Conservation (phyloP, 805 yeast genomes). For the Candida gorgasii region DNA sequence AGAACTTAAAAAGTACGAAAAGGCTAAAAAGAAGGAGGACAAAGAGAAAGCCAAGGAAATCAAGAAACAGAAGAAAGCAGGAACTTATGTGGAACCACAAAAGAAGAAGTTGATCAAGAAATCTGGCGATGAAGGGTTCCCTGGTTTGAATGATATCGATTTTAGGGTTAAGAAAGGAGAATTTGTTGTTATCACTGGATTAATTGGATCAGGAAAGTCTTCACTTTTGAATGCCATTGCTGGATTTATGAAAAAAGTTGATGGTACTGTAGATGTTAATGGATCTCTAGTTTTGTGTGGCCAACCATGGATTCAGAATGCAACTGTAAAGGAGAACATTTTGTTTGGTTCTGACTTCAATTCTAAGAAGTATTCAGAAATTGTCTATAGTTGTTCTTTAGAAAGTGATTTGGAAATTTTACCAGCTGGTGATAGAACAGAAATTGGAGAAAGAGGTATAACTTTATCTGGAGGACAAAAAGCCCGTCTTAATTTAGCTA, state of each 20-base stretch:
- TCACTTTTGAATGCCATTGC: constrained; percentile 39
- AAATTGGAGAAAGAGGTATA: constrained; percentile 40
- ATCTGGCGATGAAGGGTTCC: constrained; percentile 16
- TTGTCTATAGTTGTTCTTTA: constrained; percentile 32
- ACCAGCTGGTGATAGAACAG: constrained; percentile 37
- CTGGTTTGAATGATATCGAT: constrained; percentile 30
- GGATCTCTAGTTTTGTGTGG: constrained; percentile 33
- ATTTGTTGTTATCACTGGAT: constrained; percentile 37
- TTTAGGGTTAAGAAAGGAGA: constrained; percentile 31
- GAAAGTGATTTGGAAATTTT: constrained; percentile 32
- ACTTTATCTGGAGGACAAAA: constrained; percentile 41
- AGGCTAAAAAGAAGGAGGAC: constrained; percentile 4
- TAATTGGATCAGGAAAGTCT: constrained; percentile 38
- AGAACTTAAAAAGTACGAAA: constrained; percentile 8
- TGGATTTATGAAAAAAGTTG: constrained; percentile 36
- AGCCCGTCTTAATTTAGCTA: constrained; percentile 36
- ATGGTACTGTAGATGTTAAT: constrained; percentile 30
- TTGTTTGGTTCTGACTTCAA: constrained; percentile 28
- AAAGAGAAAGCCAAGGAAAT: constrained; percentile 6
- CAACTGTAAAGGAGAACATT: constrained; percentile 35
- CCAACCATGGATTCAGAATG: constrained; percentile 40
- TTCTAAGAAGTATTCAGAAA: constrained; percentile 24
- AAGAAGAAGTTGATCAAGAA: not conserved
- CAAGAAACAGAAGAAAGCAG: constrained; percentile 3
- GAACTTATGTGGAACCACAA: constrained; percentile 1